Evolutionary conservation across 768 basidiomycete species (phyloP), one percentile per base, ranked within the genome.

Genomic region (Podaxis pistillaris): DNA sequence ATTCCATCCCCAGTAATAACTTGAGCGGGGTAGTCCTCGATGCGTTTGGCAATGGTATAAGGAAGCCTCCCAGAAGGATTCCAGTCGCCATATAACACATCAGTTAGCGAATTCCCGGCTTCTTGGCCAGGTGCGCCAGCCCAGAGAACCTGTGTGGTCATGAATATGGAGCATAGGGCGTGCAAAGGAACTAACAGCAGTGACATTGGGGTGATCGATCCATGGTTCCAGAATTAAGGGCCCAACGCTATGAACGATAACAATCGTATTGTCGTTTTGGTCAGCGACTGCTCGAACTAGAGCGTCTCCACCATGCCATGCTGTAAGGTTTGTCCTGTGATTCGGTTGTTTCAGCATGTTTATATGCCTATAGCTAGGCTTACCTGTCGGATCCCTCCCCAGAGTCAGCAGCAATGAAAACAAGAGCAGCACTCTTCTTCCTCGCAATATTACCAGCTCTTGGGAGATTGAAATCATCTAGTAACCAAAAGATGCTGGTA

Each of bases 381-480:
- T 58, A 84, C 83, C 88, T 76, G 70, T 94, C 92, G 33, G 91
- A 92, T 15, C 77, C 84, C 75, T 96, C 94, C 22, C 94, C 94
- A 4, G 91, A 93, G 71, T 95, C 89, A 1, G 90, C 81, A 65
- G 87, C 86, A 66, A 94, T 80, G 73, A 94, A 94, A 8, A 96
- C 93, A 40, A 96, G 78, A 1, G 88, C 88, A 7, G 87, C 87
- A 19, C 86, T 85, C 63, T 83, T 81, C 44, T 70, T 75, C 1
- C 75, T 73, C 0, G 80, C 86, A 51, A 80, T 72, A 52, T 77
- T 80, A 4, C 75, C 81, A 6, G 86, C 87, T 0, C 72, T 69
- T 0, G 65, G 68, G 24, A 86, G 79, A 69, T 94, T 78, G 68
- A 83, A 93, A 72, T 94, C 86, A 60, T 92, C 74, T 38, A 93